Percentiles rank a stretch among this genome's conserved stretches.
Conservation (phyloP, 352 stramenopile genomes). For the Pythium coloratum region DNA sequence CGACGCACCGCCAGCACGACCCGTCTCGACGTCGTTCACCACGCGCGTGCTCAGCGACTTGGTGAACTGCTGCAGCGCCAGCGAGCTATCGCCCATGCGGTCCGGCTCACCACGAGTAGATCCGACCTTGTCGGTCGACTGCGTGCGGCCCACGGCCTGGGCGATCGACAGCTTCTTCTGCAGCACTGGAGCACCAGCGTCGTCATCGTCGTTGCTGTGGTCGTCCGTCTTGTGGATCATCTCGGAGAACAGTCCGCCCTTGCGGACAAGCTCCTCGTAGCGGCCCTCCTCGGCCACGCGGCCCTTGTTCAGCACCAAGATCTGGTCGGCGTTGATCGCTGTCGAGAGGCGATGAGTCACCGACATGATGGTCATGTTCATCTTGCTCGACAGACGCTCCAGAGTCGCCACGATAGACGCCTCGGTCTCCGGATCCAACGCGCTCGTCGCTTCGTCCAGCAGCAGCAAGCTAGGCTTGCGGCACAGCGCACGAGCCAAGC, state of each 20-base stretch:
- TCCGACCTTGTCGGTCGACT: slow-evolving; percentile 16
- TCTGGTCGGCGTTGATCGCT: slow-evolving; percentile 73
- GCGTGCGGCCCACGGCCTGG: not conserved
- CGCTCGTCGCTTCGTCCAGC: slow-evolving; percentile 86
- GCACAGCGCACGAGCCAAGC: slow-evolving; percentile 77
- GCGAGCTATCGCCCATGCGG: slow-evolving; percentile 35
- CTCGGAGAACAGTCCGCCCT: slow-evolving; percentile 78
- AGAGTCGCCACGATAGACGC: slow-evolving; percentile 83
- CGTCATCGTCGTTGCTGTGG: slow-evolving; percentile 43
- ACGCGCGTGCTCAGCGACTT: slow-evolving; percentile 78
- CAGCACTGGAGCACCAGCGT: not conserved
- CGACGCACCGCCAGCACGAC: slow-evolving; percentile 44
- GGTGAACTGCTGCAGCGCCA: slow-evolving; percentile 84
- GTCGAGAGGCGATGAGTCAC: slow-evolving; percentile 90
- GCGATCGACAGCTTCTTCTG: slow-evolving; percentile 31
- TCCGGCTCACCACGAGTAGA: not conserved
- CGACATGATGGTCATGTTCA: slow-evolving; percentile 89
- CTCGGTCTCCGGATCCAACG: slow-evolving; percentile 84
- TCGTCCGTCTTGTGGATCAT: slow-evolving; percentile 82
- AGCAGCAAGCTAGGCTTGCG: slow-evolving; percentile 78
- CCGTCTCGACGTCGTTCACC: slow-evolving; percentile 54
- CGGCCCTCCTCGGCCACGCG: slow-evolving; percentile 76
- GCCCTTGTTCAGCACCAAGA: slow-evolving; percentile 77
- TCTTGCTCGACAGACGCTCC: slow-evolving; percentile 76
- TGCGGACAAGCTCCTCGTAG: slow-evolving; percentile 70